A percentile compares a stretch with the other conserved stretches of the same genome.
Evolutionary conservation across 2,329 filamentous ascomycete species (phyloP).

Genomic region (Trichoderma koningii): DNA sequence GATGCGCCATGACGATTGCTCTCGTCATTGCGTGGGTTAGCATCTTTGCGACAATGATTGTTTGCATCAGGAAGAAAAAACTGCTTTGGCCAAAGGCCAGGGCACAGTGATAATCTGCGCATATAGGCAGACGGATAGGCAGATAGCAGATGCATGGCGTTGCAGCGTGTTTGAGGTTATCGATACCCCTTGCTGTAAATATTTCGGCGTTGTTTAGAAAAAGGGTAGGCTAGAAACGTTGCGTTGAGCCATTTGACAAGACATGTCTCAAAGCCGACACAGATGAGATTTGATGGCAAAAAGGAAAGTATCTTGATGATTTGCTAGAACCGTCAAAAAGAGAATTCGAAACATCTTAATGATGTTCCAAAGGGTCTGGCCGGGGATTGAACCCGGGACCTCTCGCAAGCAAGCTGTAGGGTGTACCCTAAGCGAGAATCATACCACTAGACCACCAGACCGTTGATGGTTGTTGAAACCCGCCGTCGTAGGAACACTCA

Average conservation of each 20-base stretch:
- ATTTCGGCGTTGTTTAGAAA: no score
- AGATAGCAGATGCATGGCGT: no score
- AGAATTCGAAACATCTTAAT: not conserved
- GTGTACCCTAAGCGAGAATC: conserved; percentile 27
- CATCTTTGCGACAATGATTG: conserved; percentile 70
- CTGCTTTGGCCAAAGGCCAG: conserved; percentile 66
- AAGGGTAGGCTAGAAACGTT: no score
- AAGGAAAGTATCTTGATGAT: not conserved
- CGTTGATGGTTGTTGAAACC: conserved; percentile 12
- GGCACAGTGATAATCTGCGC: not conserved
- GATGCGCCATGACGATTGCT: conserved; percentile 66
- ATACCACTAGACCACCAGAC: conserved; percentile 28
- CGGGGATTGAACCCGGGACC: conserved; percentile 52
- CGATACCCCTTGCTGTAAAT: not conserved
- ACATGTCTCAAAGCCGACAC: not conserved
- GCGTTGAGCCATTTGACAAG: no score
- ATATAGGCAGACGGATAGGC: not conserved
- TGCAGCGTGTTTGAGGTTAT: not conserved
- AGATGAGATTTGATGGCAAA: not conserved
- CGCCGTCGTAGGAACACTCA: not conserved
- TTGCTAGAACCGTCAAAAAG: not conserved
- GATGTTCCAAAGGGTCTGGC: conserved; percentile 41
- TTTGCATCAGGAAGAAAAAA: conserved; percentile 64
- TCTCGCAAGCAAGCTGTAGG: conserved; percentile 40
- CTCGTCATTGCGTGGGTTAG: conserved; percentile 68